Base-by-base conservation (phyloP, 768 basidiomycete species). In the Calocybe indica region DNA sequence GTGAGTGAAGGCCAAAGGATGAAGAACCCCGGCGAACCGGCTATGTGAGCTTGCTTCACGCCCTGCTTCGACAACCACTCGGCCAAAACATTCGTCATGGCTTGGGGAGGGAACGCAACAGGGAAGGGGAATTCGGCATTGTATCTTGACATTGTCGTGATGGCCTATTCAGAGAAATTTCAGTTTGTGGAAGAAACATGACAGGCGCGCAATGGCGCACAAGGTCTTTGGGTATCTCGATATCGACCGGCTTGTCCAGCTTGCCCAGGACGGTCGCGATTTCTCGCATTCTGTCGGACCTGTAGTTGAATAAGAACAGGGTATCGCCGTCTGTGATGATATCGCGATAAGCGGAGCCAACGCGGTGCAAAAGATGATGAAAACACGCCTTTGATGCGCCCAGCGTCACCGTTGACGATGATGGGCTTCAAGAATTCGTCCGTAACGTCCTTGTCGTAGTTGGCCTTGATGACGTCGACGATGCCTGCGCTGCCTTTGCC, bases 341-440 rank as follows among this genome's bases (percentile, higher is more conserved):
- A 32, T 22, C 22, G 7, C 28, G 28, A 32, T 32, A 10, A 13
- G 8, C 5, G 28, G 6, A 5, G 42, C 5, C 5, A 6, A 30
- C n/a, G 30, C 22, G 22, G 22, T 22, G 11, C 4, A 4, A 32
- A 7, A 12, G 5, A 8, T 10, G 5, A 22, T 8, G 13, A 15
- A 40, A 35, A 64, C 72, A 41, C 55, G 86, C 89, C 85, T 66
- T 92, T 86, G 59, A 95, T 80, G 38, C 92, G 73, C 6, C 87
- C 86, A 14, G 82, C 78, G 11, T 80, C 80, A 1, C 87, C 86
- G 45, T 90, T 83, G 39, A 88, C 81, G 55, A 95, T 88, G 61
- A 95, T 91, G 4, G 93, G 93, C 69, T 95, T 93, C 64, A 97
- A 69, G 69, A 97, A 97, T 69, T 97, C 94, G 57, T 96, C 93